These are phyloP conservation scores for Glycine latifolia DNA, from an alignment of 306 rosid species.

Conservation along the genomic window DNA sequence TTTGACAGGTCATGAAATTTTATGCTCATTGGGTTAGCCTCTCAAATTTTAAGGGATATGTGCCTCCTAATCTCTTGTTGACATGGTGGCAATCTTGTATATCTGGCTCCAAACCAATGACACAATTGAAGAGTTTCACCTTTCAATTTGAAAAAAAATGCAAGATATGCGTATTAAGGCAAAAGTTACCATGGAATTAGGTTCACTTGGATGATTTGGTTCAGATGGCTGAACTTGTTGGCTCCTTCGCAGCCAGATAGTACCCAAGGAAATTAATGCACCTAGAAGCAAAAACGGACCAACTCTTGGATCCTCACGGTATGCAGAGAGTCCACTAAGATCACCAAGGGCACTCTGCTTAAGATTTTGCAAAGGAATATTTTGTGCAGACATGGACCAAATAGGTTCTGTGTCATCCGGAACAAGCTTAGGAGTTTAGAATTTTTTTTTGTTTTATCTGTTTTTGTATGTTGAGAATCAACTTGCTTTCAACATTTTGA, in stretches of 20 bases:
- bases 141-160: background rate
- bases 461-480: no score
- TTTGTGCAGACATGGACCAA: conserved; percentile 64
- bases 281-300: conserved; percentile 87
- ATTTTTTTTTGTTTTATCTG: no score
- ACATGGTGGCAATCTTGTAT: background rate
- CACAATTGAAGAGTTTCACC: conserved; percentile 21
- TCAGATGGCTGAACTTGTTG: conserved; percentile 56
- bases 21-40: background rate
- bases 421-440: conserved; percentile 81
- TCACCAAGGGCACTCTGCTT: conserved; percentile 54
- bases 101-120: conserved; percentile 24
- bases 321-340: conserved; percentile 55
- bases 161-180: background rate
- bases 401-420: conserved; percentile 73
- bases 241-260: conserved; percentile 77
- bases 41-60: conserved; percentile 8
- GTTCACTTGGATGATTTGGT: conserved; percentile 57
- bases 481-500: no score
- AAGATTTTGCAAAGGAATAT: conserved; percentile 54
- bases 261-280: conserved; percentile 75
- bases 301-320: conserved; percentile 78
- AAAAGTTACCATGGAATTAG: conserved; percentile 60
- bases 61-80: conserved; percentile 10
- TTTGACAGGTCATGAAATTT: background rate